Evolutionary conservation across 805 yeast species (phyloP).

Genomic region (Lachancea mirantina): DNA sequence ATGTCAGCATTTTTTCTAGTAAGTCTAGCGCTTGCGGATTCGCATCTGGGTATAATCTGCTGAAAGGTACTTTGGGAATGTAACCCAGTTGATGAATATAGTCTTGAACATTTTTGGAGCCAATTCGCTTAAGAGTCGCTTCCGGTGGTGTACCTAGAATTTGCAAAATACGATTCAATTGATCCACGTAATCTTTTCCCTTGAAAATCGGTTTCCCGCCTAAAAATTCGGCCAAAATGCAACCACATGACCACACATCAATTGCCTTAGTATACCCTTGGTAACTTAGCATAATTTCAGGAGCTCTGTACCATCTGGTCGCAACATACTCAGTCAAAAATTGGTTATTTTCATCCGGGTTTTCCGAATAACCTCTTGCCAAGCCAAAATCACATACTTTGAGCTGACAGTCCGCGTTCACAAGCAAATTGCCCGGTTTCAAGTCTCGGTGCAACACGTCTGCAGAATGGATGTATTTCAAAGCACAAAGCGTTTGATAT

Average conservation of each 20-base stretch:
- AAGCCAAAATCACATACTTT: conserved; percentile 95
- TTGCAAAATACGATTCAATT: conserved; percentile 77
- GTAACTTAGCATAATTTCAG: conserved; percentile 91
- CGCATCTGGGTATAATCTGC: conserved; percentile 69
- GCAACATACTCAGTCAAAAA: conserved; percentile 96
- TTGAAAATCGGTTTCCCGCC: conserved; percentile 90
- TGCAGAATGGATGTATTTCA: conserved; percentile 83
- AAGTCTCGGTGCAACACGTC: conserved; percentile 91
- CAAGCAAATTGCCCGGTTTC: conserved; percentile 88
- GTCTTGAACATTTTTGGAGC: conserved; percentile 84
- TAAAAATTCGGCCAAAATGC: conserved; percentile 87
- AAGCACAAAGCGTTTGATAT: conserved; percentile 86
- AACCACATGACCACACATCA: conserved; percentile 97
- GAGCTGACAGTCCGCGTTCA: conserved; percentile 93
- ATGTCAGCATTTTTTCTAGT: conserved; percentile 68
- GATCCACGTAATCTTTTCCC: conserved; percentile 95
- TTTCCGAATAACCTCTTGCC: conserved; percentile 83
- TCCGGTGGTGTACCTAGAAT: conserved; percentile 89
- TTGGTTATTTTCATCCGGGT: conserved; percentile 82
- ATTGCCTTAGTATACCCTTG: conserved; percentile 95
- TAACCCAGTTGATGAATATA: conserved; percentile 82
- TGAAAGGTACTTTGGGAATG: conserved; percentile 72
- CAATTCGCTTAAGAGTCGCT: conserved; percentile 59
- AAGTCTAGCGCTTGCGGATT: conserved; percentile 82
- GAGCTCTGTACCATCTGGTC: conserved; percentile 98